Percentiles rank a stretch among this genome's conserved stretches.
Evolutionary conservation across 345 rosid genomes (phyloP).

Genomic region (Trapa bicornis): DNA sequence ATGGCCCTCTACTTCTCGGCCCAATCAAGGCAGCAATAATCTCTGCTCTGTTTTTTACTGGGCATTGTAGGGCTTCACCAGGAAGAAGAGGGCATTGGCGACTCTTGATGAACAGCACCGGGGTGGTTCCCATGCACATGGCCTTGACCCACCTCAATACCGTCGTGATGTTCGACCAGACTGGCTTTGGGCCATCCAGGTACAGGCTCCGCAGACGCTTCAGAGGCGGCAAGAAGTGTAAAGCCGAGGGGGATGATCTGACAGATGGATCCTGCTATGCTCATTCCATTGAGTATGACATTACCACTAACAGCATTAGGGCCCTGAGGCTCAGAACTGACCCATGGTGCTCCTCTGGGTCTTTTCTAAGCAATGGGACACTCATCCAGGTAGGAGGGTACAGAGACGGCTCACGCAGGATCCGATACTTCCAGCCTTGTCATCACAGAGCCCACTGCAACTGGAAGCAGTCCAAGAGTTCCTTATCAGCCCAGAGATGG

Average conservation of each 20-base stretch:
- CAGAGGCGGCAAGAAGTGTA: conserved; percentile 10
- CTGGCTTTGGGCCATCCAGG: conserved; percentile 15
- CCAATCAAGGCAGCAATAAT: neutral
- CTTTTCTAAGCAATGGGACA: conserved; percentile 28
- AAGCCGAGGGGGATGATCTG: conserved; percentile 6
- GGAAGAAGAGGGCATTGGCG: conserved; percentile 19
- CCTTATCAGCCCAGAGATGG: conserved; percentile 18
- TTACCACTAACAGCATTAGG: conserved; percentile 15
- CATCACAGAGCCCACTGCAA: conserved; percentile 9
- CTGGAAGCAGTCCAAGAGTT: conserved; percentile 19
- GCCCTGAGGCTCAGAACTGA: conserved; percentile 22
- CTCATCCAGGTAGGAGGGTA: conserved; percentile 27
- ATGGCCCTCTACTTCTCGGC: neutral
- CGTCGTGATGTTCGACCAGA: conserved; percentile 28
- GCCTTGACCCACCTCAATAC: conserved; percentile 20
- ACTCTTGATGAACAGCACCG: conserved; percentile 18
- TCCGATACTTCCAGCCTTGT: conserved; percentile 22
- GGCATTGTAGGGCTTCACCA: conserved; percentile 1
- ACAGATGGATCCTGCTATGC: conserved; percentile 21
- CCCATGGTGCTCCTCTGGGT: conserved; percentile 33
- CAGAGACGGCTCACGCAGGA: conserved; percentile 13
- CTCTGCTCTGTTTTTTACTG: neutral
- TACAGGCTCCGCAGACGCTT: conserved; percentile 13
- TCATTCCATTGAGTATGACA: conserved; percentile 22
- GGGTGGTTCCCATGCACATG: conserved; percentile 29